Percentiles rank a stretch among this genome's conserved stretches.
Conservation (phyloP, 2,329 filamentous ascomycete genomes). For the Fusarium buxicola region DNA sequence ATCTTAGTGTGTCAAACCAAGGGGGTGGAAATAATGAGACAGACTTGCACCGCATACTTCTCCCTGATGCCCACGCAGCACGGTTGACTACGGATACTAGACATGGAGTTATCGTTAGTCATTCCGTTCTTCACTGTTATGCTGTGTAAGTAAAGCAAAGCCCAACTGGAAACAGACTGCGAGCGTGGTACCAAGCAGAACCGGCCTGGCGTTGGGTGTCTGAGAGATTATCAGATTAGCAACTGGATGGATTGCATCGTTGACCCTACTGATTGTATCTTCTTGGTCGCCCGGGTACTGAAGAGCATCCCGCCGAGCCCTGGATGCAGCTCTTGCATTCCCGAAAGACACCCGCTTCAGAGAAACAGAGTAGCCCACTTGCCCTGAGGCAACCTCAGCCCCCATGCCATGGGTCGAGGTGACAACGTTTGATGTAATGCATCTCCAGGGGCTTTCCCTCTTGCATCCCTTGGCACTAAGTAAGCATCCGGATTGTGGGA, state of each 20-base stretch:
- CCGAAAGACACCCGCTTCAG: not conserved
- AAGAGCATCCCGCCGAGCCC: not conserved
- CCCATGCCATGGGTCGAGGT: too few species aligned
- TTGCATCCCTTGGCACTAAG: too few species aligned
- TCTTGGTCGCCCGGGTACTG: not conserved
- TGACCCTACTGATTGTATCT: not conserved
- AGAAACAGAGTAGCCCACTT: not conserved
- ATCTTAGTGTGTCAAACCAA: slow-evolving; percentile 18
- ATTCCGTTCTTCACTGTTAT: slow-evolving; percentile 8
- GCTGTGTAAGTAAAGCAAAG: slow-evolving; percentile 19
- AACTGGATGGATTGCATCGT: not conserved
- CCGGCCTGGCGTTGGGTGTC: slow-evolving; percentile 8
- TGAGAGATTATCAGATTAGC: not conserved
- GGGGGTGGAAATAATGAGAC: not conserved
- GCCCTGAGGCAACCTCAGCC: too few species aligned
- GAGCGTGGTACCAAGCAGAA: slow-evolving; percentile 23
- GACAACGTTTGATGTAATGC: too few species aligned
- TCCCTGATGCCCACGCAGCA: not conserved
- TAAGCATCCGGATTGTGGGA: too few species aligned
- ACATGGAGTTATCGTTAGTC: not conserved
- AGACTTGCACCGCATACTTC: slow-evolving; percentile 4
- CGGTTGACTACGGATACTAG: not conserved
- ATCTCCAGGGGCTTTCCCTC: too few species aligned
- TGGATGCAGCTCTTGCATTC: not conserved
- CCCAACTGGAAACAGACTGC: slow-evolving; percentile 10